Percentiles rank a stretch among this genome's conserved stretches.
phyloP scores from a whole-genome alignment of 768 basidiomycete species.

The Polyporus arcularius region DNA sequence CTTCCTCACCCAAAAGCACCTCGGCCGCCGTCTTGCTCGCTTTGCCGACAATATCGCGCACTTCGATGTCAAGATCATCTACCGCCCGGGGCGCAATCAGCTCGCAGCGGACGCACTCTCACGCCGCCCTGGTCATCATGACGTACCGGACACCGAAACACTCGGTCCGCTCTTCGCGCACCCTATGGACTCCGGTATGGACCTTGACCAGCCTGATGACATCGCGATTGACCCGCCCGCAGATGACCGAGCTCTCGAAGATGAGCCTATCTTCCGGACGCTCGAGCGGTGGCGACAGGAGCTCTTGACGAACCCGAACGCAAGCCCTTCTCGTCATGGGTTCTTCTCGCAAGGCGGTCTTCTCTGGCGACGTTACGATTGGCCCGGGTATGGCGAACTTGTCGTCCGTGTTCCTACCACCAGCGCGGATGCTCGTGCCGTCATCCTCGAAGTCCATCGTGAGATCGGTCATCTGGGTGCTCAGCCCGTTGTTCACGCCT shows the following conservation, averaged over 20 bases:
- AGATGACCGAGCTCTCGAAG: no score
- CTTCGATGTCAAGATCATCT: conserved; percentile 14
- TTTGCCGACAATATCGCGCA: conserved; percentile 26
- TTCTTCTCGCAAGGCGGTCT: neutral
- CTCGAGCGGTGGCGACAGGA: neutral
- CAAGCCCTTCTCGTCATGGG: neutral
- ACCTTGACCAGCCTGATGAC: no score
- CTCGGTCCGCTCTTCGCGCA: conserved; percentile 17
- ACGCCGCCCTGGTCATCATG: conserved; percentile 16
- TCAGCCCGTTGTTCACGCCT: conserved; percentile 12
- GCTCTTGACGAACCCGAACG: neutral
- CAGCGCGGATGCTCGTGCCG: neutral
- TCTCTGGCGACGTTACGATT: neutral
- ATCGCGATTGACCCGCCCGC: no score
- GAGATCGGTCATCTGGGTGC: conserved; percentile 25
- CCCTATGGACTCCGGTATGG: conserved; percentile 1
- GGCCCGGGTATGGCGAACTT: neutral
- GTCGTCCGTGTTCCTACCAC: neutral
- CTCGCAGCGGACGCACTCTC: conserved; percentile 25
- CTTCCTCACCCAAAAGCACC: conserved; percentile 19
- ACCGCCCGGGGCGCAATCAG: conserved; percentile 16
- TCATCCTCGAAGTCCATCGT: conserved; percentile 4
- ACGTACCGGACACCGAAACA: conserved; percentile 20
- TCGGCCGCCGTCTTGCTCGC: conserved; percentile 24
- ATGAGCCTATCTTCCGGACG: neutral